Conservation (phyloP, 371 early-diverging fungal genomes). For the Dentiscutata heterogama region DNA sequence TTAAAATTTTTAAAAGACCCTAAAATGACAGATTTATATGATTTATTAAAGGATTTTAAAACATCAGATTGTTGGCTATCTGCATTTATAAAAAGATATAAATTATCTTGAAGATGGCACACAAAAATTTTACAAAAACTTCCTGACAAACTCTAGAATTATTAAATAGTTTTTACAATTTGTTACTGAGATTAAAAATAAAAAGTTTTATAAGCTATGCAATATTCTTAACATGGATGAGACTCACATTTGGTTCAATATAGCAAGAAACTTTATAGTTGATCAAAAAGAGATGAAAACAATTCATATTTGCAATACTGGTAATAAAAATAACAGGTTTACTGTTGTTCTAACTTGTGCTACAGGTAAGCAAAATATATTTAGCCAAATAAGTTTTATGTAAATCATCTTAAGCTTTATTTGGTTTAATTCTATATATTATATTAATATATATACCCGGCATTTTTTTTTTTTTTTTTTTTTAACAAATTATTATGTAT, state of each 20-base stretch:
- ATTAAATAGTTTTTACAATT: not conserved
- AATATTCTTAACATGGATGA: constrained; percentile 1
- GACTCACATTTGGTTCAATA: not conserved
- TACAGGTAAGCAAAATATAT: not conserved
- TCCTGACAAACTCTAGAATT: not conserved
- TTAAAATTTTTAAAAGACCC: constrained; percentile 5
- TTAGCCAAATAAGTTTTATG: too few relatives aligned
- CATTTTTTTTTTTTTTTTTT: not conserved
- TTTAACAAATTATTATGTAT: not conserved
- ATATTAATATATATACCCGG: not conserved
- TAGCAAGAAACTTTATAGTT: not conserved
- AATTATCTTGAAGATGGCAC: not conserved
- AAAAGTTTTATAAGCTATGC: not conserved
- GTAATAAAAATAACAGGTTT: constrained; percentile 6
- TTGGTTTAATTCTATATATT: too few relatives aligned
- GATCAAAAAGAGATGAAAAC: not conserved
- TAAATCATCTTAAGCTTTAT: too few relatives aligned
- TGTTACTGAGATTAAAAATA: not conserved
- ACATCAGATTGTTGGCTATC: not conserved
- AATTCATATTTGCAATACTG: not conserved
- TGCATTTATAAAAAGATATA: constrained; percentile 10
- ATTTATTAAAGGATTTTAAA: constrained; percentile 3
- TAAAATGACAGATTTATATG: constrained; percentile 7
- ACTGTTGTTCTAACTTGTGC: constrained; percentile 19
- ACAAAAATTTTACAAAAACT: not conserved